These are phyloP conservation scores for Podila minutissima DNA, from an alignment of 192 early-diverging fungal species.

Conservation along the genomic window DNA sequence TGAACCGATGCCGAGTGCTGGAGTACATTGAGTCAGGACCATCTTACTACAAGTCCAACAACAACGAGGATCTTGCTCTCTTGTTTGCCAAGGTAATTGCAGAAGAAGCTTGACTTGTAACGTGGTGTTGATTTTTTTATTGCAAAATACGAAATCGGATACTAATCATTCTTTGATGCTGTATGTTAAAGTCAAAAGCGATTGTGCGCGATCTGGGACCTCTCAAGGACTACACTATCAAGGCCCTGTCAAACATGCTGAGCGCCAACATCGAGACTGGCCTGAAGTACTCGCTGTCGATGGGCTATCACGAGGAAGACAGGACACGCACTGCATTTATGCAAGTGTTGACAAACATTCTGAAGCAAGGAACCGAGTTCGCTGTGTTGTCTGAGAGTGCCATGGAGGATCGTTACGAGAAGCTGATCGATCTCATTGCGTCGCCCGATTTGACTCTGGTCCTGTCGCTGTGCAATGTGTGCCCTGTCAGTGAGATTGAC, in stretches of 20 bases:
- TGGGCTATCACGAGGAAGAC: conserved; percentile 93
- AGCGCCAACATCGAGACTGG: conserved; percentile 94
- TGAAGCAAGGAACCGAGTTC: conserved; percentile 90
- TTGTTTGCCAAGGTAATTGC: conserved; percentile 49
- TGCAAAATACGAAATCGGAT: conserved; percentile 6
- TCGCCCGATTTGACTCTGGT: conserved; percentile 81
- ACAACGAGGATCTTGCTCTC: conserved; percentile 42
- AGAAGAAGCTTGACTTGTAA: background rate
- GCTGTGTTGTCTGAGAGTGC: conserved; percentile 80
- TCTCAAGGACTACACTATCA: conserved; percentile 88
- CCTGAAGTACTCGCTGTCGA: conserved; percentile 86
- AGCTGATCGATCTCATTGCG: conserved; percentile 76
- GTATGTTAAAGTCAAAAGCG: conserved; percentile 59
- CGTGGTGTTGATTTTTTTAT: background rate
- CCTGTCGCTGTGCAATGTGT: conserved; percentile 85
- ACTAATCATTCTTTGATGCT: conserved; percentile 1
- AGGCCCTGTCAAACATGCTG: conserved; percentile 89
- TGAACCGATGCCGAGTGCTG: conserved; percentile 72
- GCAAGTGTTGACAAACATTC: conserved; percentile 91
- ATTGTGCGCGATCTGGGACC: conserved; percentile 69
- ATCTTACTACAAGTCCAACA: conserved; percentile 28
- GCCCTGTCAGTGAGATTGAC: conserved; percentile 88
- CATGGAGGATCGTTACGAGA: conserved; percentile 81
- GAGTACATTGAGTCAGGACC: conserved; percentile 62
- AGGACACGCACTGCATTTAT: conserved; percentile 91